Evolutionary conservation across 129 eudicot genomes (phyloP).

Genomic region (Centaurea solstitialis): DNA sequence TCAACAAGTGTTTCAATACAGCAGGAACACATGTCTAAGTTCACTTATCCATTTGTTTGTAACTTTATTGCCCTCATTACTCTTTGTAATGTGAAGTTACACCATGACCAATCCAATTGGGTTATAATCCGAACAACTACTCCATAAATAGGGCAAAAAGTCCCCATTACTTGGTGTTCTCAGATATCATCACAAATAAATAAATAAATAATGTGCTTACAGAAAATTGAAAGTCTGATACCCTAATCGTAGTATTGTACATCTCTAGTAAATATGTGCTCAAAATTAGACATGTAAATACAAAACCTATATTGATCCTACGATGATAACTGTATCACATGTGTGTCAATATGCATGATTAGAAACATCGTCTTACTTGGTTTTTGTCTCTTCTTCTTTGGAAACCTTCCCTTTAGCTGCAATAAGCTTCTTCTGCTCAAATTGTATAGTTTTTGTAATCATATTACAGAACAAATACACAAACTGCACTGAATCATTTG

Average conservation of each 20-base stretch:
- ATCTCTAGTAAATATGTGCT: background rate
- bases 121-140: background rate
- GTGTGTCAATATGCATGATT: background rate
- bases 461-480: slow-evolving; percentile 88
- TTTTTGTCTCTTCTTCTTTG: slow-evolving; percentile 26
- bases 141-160: background rate
- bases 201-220: background rate
- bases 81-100: background rate
- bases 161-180: background rate
- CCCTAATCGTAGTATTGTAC: background rate
- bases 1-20: background rate
- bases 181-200: background rate
- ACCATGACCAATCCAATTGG: background rate
- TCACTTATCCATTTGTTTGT: background rate
- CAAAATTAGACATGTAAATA: slow-evolving; percentile 3
- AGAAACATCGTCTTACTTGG: slow-evolving; percentile 23
- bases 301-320: background rate
- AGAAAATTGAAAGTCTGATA: too few species aligned
- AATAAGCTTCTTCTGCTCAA: slow-evolving; percentile 54
- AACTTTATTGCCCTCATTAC: background rate
- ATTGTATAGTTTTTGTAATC: slow-evolving; percentile 80
- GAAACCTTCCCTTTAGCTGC: slow-evolving; percentile 11
- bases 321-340: background rate
- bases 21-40: background rate
- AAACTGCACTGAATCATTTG: slow-evolving; percentile 85